These are phyloP conservation scores for Monilinia aucupariae DNA, from an alignment of 2,329 filamentous ascomycete species.

Conservation along the genomic window DNA sequence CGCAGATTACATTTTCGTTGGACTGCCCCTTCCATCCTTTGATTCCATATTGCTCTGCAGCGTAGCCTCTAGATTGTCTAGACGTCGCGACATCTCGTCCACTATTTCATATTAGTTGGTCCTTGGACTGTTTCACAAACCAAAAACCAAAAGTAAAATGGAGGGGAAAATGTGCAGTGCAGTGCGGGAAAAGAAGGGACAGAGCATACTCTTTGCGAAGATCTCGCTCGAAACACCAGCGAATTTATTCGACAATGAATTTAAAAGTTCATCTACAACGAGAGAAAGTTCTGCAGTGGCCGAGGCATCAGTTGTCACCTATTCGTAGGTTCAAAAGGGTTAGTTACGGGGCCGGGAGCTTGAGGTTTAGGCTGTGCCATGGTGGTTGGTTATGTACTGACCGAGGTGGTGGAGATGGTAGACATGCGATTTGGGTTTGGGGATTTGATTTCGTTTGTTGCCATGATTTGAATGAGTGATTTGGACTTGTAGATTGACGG, in stretches of 20 bases:
- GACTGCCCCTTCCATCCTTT: slow-evolving; percentile 28
- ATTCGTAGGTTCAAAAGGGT: background rate
- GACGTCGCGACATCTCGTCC: slow-evolving; percentile 85
- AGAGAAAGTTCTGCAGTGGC: slow-evolving; percentile 33
- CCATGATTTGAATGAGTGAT: slow-evolving; percentile 13
- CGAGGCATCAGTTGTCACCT: slow-evolving; percentile 28
- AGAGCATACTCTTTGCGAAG: slow-evolving; percentile 72
- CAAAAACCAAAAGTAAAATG: background rate
- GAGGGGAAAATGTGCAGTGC: background rate
- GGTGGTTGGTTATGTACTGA: slow-evolving; percentile 11
- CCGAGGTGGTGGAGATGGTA: slow-evolving; percentile 22
- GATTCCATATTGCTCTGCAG: slow-evolving; percentile 28
- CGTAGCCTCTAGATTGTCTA: slow-evolving; percentile 64
- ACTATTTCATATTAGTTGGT: slow-evolving; percentile 46
- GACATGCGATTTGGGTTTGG: slow-evolving; percentile 24
- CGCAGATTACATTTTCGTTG: slow-evolving; percentile 25
- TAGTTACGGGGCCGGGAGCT: background rate
- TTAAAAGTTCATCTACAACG: slow-evolving; percentile 81
- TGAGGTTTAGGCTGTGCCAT: slow-evolving; percentile 5
- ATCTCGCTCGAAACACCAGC: slow-evolving; percentile 79
- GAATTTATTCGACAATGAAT: slow-evolving; percentile 80
- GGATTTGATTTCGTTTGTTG: slow-evolving; percentile 21
- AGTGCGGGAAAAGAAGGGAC: background rate
- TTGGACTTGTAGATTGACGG: background rate
- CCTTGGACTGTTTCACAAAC: background rate